A percentile compares a stretch with the other conserved stretches of the same genome.
Conservation (phyloP, 2,329 filamentous ascomycete genomes). For the Bipolaris gigantea region DNA sequence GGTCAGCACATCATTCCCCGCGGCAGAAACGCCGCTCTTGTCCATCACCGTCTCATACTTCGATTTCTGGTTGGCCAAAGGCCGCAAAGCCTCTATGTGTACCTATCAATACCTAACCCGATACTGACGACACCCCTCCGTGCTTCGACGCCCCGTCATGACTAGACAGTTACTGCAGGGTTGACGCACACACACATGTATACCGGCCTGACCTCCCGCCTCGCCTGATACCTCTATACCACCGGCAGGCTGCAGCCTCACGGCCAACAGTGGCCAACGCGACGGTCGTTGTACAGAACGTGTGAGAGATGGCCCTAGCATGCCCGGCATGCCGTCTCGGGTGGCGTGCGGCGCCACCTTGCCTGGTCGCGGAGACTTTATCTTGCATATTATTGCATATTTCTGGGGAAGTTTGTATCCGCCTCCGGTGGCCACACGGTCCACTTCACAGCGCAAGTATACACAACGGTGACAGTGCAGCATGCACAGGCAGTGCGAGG, state of each 20-base stretch:
- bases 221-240: not conserved
- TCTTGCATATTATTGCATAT: slow-evolving; percentile 10
- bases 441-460: slow-evolving; percentile 17
- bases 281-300: slow-evolving; percentile 11
- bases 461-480: slow-evolving; percentile 19
- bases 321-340: not conserved
- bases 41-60: not conserved
- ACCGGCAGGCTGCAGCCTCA: slow-evolving; percentile 1
- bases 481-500: slow-evolving; percentile 10
- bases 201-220: not conserved
- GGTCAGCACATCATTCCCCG: not conserved
- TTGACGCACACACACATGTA: not conserved
- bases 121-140: slow-evolving; percentile 1
- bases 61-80: not conserved
- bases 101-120: not conserved
- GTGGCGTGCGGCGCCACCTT: slow-evolving; percentile 5
- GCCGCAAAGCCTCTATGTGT: not conserved
- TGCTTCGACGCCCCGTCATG: not conserved
- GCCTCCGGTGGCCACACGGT: slow-evolving; percentile 17
- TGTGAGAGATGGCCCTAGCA: slow-evolving; percentile 12
- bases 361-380: slow-evolving; percentile 20
- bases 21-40: not conserved
- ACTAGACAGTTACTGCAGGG: not conserved
- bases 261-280: slow-evolving; percentile 7
- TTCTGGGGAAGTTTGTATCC: slow-evolving; percentile 25